Conservation (phyloP, 2,329 filamentous ascomycete species). For the Paramyrothecium roridum region DNA sequence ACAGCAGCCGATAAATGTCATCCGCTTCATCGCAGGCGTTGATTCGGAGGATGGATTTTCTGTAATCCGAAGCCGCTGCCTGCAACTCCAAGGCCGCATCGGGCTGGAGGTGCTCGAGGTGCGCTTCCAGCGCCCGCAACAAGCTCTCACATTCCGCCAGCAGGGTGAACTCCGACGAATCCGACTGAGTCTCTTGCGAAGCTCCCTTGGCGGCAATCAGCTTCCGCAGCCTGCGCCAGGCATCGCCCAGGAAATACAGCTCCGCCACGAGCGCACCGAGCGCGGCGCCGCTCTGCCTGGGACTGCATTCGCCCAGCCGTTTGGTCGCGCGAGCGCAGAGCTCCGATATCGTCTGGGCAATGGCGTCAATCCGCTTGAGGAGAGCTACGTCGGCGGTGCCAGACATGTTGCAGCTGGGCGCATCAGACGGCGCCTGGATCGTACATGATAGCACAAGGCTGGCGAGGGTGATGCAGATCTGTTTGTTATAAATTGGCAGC, state of each 20-base stretch:
- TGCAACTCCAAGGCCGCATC: not conserved
- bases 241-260: not conserved
- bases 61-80: not conserved
- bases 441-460: no score
- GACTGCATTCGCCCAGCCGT: not conserved
- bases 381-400: not conserved
- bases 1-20: not conserved
- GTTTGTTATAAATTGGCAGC: no score
- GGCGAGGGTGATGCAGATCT: no score
- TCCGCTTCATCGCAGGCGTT: not conserved
- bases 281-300: not conserved
- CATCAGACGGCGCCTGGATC: not conserved
- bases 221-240: not conserved
- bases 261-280: not conserved
- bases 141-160: not conserved
- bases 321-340: not conserved
- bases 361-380: not conserved
- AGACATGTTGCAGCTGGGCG: not conserved
- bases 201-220: not conserved
- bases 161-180: not conserved
- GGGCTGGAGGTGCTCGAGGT: not conserved
- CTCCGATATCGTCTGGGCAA: not conserved
- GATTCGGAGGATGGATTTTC: not conserved
- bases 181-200: not conserved
- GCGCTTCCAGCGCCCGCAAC: not conserved